Conservation (phyloP, 1,139 yeast genomes). For the Taphrina wiesneri region DNA sequence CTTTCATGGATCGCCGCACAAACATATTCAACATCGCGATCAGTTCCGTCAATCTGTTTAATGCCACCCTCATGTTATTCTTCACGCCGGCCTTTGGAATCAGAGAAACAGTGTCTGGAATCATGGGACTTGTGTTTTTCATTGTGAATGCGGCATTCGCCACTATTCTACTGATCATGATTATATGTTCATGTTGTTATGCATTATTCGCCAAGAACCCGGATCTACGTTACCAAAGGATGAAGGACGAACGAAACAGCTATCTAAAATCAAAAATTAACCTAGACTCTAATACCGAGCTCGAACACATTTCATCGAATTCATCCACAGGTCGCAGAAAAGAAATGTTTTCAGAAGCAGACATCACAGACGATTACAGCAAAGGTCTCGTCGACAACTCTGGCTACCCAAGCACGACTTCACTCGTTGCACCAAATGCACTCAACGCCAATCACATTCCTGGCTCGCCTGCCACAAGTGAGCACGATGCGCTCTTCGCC, state of each 20-base stretch:
- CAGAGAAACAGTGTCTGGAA: conserved; percentile 82
- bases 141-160: conserved; percentile 88
- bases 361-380: conserved; percentile 18
- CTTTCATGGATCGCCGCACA: conserved; percentile 92
- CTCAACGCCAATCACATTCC: conserved; percentile 8
- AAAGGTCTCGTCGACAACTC: conserved; percentile 4
- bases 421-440: conserved; percentile 11
- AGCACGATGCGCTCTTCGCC: conserved; percentile 32
- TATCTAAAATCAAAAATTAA: conserved; percentile 32
- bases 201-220: conserved; percentile 89
- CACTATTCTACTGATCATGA: conserved; percentile 70
- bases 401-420: conserved; percentile 25
- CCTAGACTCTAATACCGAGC: conserved; percentile 29
- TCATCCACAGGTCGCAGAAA: conserved; percentile 17
- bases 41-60: conserved; percentile 72
- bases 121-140: conserved; percentile 91
- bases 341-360: conserved; percentile 30
- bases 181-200: conserved; percentile 78
- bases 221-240: conserved; percentile 92
- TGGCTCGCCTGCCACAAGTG: conserved; percentile 23
- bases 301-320: conserved; percentile 24
- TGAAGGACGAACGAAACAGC: conserved; percentile 86
- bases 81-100: conserved; percentile 73
- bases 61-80: conserved; percentile 82
- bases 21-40: conserved; percentile 87